Base-by-base conservation (phyloP, 257 asterid genomes). In the Fraxinus cuspidata region DNA sequence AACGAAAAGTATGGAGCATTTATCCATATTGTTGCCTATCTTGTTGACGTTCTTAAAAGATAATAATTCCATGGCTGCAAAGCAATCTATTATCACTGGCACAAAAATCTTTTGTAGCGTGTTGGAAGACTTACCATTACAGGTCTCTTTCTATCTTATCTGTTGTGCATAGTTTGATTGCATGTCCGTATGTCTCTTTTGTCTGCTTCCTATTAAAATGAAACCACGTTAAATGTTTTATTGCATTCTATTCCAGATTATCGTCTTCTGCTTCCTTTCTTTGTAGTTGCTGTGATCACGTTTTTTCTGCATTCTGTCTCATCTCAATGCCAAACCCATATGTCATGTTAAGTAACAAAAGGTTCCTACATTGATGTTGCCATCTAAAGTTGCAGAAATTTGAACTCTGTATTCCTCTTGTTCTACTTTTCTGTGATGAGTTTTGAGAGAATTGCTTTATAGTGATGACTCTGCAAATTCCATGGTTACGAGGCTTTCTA, bases 51-150 rank as follows among this genome's bases (percentile, higher is more conserved):
- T 85, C 76, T 81, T 95, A 85, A 89, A 85, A 79, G 99, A 95
- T 78, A 82, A 79, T 64, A 86, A 81, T 75, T 81, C 93, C n/a
- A 56, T 71, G 77, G 86, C 92, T 80, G 92, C 88, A 77, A 93
- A 87, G 87, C 99, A 91, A 83, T 80, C 97, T 71, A 87, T 93
- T 70, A 75, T 90, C 73, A 84, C 86, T 9, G 97, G 98, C 83
- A 88, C 93, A 74, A 88, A 85, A 73, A 16, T 91, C 80, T 93
- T 93, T 83, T 81, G 75, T 86, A 68, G 80, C 6, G 85, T 89
- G 77, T 64, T 95, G 91, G 99, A 93, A 81, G 98, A 91, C 77
- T 77, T 95, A 72, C 87, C 92, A 78, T 79, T 89, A 68, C 99
- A 96, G 99, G 98, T 96, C 31, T 73, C 84, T 78, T 68, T 71